These are phyloP conservation scores for Ajuga reptans DNA, from an alignment of 305 asterid genomes.

Conservation along the genomic window DNA sequence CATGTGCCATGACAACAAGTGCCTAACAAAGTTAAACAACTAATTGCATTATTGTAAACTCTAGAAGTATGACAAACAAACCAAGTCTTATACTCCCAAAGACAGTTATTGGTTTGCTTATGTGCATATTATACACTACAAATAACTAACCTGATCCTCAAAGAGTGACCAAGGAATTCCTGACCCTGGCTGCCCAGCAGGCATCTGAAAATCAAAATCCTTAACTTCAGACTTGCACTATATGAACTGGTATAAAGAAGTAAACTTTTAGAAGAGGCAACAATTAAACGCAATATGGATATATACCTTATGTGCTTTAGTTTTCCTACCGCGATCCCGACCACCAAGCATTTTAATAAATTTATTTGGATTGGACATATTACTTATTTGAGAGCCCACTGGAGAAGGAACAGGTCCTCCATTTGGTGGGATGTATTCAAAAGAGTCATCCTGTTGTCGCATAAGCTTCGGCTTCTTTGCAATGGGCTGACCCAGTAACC, in stretches of 20 bases:
- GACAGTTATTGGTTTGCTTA: too few species aligned
- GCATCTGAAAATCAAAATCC: constrained; percentile 39
- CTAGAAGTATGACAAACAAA: too few species aligned
- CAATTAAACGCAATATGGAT: background rate
- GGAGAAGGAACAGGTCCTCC: constrained; percentile 63
- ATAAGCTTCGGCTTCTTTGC: constrained; percentile 53
- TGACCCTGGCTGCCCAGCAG: constrained; percentile 46
- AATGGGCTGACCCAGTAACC: constrained; percentile 54
- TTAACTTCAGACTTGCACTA: constrained; percentile 19
- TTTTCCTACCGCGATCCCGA: constrained; percentile 60
- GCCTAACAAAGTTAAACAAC: constrained; percentile 33
- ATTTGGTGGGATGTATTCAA: constrained; percentile 37
- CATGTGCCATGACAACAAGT: constrained; percentile 76
- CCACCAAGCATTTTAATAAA: constrained; percentile 55
- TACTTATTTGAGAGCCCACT: constrained; percentile 73
- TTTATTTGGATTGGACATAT: constrained; percentile 68
- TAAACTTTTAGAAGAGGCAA: constrained; percentile 2
- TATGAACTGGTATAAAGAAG: constrained; percentile 13
- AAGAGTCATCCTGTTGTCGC: constrained; percentile 50
- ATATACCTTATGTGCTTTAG: constrained; percentile 50
- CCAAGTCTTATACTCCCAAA: too few species aligned
- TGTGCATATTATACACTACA: constrained; percentile 16
- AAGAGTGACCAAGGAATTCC: constrained; percentile 66
- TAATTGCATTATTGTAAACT: too few species aligned
- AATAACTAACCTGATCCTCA: constrained; percentile 67